Base-by-base conservation (phyloP, 208 protist genomes). In the Acanthamoeba polyphaga region DNA sequence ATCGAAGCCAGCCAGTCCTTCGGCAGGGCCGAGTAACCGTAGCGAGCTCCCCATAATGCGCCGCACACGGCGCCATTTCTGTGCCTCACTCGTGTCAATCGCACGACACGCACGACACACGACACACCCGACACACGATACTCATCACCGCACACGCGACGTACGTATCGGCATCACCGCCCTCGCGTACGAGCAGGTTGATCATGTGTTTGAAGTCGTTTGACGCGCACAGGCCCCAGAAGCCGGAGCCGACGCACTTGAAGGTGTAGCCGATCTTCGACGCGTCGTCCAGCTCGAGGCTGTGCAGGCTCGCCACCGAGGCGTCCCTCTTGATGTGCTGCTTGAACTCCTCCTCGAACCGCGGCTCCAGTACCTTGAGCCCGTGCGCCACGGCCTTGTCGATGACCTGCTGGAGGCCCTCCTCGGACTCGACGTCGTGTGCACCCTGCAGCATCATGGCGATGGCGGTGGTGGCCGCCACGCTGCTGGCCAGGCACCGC, bases 81-180 rank as follows among this genome's bases (percentile, higher is more conserved):
- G 51, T 27, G 19, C 53, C 7, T 29, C 68, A 2, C 49, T 1
- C 5, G 2, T n/a, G 76, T 92, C 29, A 87, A 8, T 9, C 22
- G n/a, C 38, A 46, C 15, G 76, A 55, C 64, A 4, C 49, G 66
- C 38, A 15, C 46, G 34, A n/a, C 29, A 60, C 43, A 49, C 27
- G 12, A 80, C 38, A 38, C 34, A 64, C n/a, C 2, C 24, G 55
- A 38, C 34, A 64, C n/a, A 29, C 24, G 55, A 60, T 2, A 64
- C 22, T 32, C 27, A 55, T 4, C 22, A 27, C 27, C 5, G 29
- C 58, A n/a, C 68, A 93, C 60, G 96, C 97, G 55, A 19, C 55
- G 55, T 93, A 93, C 89, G 96, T 97, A 78, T 97, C 96, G 10
- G 96, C 89, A 82, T 97, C 96, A 13, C 96, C 96, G 43, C 92